Evolutionary conservation across 2,329 filamentous ascomycete species (phyloP), one percentile per base, ranked within the genome.

Genomic region (Diplodia seriata): DNA sequence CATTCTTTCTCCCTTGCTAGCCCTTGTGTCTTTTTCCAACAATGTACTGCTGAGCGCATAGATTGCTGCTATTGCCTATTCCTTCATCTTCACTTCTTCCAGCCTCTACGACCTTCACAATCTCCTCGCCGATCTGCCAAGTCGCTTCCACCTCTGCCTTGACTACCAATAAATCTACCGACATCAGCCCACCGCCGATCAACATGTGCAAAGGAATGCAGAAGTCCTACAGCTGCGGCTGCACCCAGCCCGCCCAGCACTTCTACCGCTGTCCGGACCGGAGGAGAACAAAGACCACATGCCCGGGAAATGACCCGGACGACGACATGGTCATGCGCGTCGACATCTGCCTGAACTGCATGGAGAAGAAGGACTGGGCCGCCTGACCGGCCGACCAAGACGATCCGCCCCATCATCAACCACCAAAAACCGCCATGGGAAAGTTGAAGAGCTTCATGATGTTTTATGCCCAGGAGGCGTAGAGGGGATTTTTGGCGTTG

Each of bases 201-300:
- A 57, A 18, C 55, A 57, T 57, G 55, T 57, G 55, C 55, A 57
- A 57, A 26, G 33, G 55, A 23, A 20, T 57, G 20, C 55, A 57
- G 14, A 40, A 33, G 33, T 23, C 55, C 20, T 57, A 57, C 55
- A n/a, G 38, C 55, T 57, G 55, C 20, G 36, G 36, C 33, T 57
- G 55, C 20, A 7, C 36, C 20, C 33, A 26, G 14, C 55, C 55
- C 9, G 38, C 33, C 6, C 33, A 43, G 9, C 15, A 11, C 36
- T 57, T 23, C 36, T 40, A 40, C 20, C 55, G 55, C n/a, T 57
- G 55, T 20, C n/a, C 31, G 1, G 36, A 57, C 1, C 55, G 55
- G 20, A 57, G 38, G 36, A 33, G 20, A 15, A 54, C 51, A 29
- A 20, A 57, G 11, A 29, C 33, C 9, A 36, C 20, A n/a, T 57